phyloP scores from a whole-genome alignment of 805 yeast genomes.

The Henningerozyma blattae region DNA sequence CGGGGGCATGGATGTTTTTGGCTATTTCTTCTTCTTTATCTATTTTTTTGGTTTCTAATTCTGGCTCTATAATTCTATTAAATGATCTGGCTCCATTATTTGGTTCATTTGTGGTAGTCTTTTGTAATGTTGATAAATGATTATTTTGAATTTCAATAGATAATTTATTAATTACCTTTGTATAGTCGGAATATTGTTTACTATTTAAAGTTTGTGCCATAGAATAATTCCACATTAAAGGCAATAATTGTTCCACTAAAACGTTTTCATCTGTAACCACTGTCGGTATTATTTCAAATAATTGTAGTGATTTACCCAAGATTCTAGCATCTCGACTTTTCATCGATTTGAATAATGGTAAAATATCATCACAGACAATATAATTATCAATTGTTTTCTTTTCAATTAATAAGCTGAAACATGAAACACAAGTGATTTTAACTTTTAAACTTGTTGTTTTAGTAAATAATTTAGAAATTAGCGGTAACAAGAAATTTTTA shows the following conservation, averaged over 20 bases:
- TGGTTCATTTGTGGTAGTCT: conserved; percentile 12
- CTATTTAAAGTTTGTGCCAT: conserved; percentile 33
- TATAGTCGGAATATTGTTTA: conserved; percentile 30
- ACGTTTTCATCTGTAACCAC: conserved; percentile 37
- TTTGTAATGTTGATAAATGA: conserved; percentile 27
- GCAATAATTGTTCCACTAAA: conserved; percentile 40
- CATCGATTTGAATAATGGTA: conserved; percentile 68
- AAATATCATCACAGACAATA: conserved; percentile 59
- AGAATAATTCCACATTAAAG: conserved; percentile 39
- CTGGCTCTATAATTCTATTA: conserved; percentile 14
- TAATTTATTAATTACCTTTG: conserved; percentile 29
- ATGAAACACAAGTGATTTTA: conserved; percentile 52
- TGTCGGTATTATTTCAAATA: conserved; percentile 27
- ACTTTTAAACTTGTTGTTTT: conserved; percentile 77
- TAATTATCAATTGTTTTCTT: conserved; percentile 56
- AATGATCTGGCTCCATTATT: conserved; percentile 13
- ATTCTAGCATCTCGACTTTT: conserved; percentile 67
- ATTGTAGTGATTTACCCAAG: conserved; percentile 35
- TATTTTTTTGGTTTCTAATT: conserved; percentile 7
- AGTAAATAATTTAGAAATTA: conserved; percentile 58
- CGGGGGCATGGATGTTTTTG: conserved; percentile 12
- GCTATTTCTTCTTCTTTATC: conserved; percentile 18
- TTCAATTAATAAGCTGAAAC: conserved; percentile 46
- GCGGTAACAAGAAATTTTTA: conserved; percentile 66
- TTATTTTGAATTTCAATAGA: conserved; percentile 32